phyloP scores from a whole-genome alignment of 176 grass and related monocot genomes.

The Triticum timopheevii region DNA sequence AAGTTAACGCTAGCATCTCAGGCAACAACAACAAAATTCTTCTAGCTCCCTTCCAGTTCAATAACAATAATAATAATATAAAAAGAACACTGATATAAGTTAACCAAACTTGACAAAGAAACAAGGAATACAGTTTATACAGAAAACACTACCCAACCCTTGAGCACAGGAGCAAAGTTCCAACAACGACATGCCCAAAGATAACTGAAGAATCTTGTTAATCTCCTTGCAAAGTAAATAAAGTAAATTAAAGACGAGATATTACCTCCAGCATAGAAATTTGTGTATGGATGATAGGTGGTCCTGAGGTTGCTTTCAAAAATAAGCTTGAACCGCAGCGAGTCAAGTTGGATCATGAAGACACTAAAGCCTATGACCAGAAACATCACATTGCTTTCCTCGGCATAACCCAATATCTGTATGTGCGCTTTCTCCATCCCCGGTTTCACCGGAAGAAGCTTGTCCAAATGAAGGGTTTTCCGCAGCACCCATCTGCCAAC shows the following conservation, averaged over 20 bases:
- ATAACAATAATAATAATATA: no score
- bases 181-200: not conserved
- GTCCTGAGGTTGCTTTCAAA: not conserved
- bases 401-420: not conserved
- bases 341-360: not conserved
- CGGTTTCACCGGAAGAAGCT: not conserved
- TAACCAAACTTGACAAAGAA: not conserved
- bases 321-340: not conserved
- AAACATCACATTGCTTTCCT: conserved; percentile 6
- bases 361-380: not conserved
- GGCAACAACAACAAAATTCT: not conserved
- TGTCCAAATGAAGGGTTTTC: not conserved
- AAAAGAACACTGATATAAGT: not conserved
- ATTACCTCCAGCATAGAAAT: conserved; percentile 19
- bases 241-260: not conserved
- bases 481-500: not conserved
- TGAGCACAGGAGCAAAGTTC: not conserved
- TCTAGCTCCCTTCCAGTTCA: not conserved
- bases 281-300: not conserved
- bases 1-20: not conserved
- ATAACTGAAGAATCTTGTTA: not conserved
- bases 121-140: not conserved
- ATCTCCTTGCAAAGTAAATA: not conserved
- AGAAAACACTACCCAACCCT: not conserved
- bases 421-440: not conserved